phyloP scores from a whole-genome alignment of 176 grass and related monocot species.

The Juncus effusus region DNA sequence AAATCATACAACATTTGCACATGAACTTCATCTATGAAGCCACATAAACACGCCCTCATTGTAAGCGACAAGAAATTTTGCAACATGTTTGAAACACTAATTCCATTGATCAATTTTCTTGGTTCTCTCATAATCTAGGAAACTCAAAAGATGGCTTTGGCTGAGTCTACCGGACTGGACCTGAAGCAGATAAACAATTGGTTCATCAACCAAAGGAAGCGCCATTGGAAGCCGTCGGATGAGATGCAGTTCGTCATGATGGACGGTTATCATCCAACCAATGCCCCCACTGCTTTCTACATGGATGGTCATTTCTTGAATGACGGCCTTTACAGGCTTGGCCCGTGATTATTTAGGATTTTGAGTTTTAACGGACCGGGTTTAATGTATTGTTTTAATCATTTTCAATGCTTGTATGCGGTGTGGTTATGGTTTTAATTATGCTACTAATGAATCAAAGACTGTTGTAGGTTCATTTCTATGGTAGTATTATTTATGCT shows the following conservation, averaged over 20 bases:
- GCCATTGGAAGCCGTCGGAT: constrained; percentile 93
- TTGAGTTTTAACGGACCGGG: background rate
- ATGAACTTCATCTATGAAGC: no score
- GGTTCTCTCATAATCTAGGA: constrained; percentile 38
- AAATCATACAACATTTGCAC: no score
- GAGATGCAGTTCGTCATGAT: constrained; percentile 96
- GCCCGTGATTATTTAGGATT: constrained; percentile 28
- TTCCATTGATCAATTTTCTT: background rate
- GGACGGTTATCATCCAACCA: constrained; percentile 57
- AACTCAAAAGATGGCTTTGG: constrained; percentile 72
- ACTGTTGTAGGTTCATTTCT: background rate
- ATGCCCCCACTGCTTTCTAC: constrained; percentile 48
- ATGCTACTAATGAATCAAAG: background rate
- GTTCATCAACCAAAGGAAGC: constrained; percentile 98
- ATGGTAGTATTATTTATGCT: constrained; percentile 2
- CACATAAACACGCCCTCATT: no score
- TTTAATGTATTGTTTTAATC: background rate
- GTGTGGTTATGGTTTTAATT: constrained; percentile 18
- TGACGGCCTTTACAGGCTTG: constrained; percentile 54
- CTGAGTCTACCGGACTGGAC: constrained; percentile 72
- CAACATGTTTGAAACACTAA: background rate
- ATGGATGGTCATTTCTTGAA: constrained; percentile 82
- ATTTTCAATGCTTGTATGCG: constrained; percentile 3
- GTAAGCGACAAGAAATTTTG: no score
- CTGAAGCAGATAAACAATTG: constrained; percentile 99